phyloP scores from a whole-genome alignment of 2,329 filamentous ascomycete species.

The Aureobasidium sp. region DNA sequence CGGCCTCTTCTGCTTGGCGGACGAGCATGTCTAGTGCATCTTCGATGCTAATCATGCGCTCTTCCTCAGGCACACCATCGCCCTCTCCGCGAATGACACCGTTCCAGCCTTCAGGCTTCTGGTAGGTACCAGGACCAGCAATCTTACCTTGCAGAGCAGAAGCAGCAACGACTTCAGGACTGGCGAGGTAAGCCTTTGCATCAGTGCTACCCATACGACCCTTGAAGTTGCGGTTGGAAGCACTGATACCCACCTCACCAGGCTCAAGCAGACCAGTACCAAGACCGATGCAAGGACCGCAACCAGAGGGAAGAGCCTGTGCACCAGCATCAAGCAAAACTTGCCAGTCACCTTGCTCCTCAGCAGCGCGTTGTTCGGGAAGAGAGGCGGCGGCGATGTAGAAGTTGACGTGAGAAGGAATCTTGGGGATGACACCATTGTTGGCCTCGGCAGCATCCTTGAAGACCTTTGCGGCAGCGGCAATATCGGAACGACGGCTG shows the following conservation, averaged over 20 bases:
- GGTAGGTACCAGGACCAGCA: constrained; percentile 68
- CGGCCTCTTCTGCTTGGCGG: constrained; percentile 56
- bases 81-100: constrained; percentile 66
- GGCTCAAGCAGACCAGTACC: constrained; percentile 70
- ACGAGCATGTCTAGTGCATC: constrained; percentile 66
- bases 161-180: constrained; percentile 85
- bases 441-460: constrained; percentile 55
- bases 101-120: constrained; percentile 58
- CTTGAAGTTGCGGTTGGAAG: constrained; percentile 84
- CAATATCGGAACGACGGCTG: constrained; percentile 69
- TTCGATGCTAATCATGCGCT: constrained; percentile 58
- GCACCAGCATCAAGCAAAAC: constrained; percentile 73
- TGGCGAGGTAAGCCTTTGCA: constrained; percentile 77
- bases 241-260: constrained; percentile 79
- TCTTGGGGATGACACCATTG: constrained; percentile 56
- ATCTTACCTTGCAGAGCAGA: constrained; percentile 70
- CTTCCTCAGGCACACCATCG: constrained; percentile 54
- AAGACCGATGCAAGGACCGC: constrained; percentile 80
- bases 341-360: constrained; percentile 81
- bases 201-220: constrained; percentile 77
- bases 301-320: constrained; percentile 60
- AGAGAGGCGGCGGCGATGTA: constrained; percentile 84
- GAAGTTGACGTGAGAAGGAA: constrained; percentile 69
- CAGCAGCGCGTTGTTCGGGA: constrained; percentile 66
- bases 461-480: constrained; percentile 77